Percentiles rank a stretch among this genome's conserved stretches.
phyloP scores from a whole-genome alignment of 2,329 filamentous ascomycete genomes.

The Epichloe uncinata region DNA sequence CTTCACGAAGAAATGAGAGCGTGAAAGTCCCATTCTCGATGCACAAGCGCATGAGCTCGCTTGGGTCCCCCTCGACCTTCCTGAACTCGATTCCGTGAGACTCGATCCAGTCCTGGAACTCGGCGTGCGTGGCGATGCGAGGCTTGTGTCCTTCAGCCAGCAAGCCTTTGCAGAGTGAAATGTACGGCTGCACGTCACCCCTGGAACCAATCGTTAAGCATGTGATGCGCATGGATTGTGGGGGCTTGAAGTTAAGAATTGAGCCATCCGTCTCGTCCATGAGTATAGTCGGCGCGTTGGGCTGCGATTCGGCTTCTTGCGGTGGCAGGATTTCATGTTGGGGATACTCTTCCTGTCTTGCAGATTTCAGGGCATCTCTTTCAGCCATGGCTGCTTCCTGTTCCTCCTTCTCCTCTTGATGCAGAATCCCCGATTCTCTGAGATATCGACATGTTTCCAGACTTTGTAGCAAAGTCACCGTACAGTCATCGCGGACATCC shows the following conservation, averaged over 20 bases:
- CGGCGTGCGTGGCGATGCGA: slow-evolving; percentile 80
- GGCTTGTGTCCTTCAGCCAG: slow-evolving; percentile 75
- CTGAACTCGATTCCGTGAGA: slow-evolving; percentile 91
- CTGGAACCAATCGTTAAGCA: slow-evolving; percentile 93
- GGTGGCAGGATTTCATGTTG: slow-evolving; percentile 39
- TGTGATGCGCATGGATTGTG: slow-evolving; percentile 66
- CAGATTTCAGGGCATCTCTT: slow-evolving; percentile 65
- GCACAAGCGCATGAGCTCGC: slow-evolving; percentile 88
- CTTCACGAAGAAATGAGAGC: slow-evolving; percentile 76
- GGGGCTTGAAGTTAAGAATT: slow-evolving; percentile 81
- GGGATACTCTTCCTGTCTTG: slow-evolving; percentile 42
- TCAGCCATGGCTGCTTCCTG: slow-evolving; percentile 68
- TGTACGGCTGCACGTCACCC: slow-evolving; percentile 95
- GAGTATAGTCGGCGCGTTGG: slow-evolving; percentile 59
- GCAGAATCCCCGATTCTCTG: slow-evolving; percentile 53
- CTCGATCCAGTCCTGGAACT: slow-evolving; percentile 82
- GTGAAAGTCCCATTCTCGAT: slow-evolving; percentile 98
- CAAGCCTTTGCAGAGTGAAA: slow-evolving; percentile 84
- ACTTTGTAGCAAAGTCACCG: slow-evolving; percentile 63
- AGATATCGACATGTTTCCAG: slow-evolving; percentile 62
- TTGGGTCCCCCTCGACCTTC: slow-evolving; percentile 79
- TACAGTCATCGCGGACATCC: slow-evolving; percentile 78
- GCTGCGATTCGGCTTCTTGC: slow-evolving; percentile 28
- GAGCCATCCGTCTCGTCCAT: slow-evolving; percentile 86
- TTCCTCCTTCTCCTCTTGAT: slow-evolving; percentile 54